Base-by-base conservation (phyloP, 1,139 yeast genomes). In the Spathaspora jeffriesii region DNA sequence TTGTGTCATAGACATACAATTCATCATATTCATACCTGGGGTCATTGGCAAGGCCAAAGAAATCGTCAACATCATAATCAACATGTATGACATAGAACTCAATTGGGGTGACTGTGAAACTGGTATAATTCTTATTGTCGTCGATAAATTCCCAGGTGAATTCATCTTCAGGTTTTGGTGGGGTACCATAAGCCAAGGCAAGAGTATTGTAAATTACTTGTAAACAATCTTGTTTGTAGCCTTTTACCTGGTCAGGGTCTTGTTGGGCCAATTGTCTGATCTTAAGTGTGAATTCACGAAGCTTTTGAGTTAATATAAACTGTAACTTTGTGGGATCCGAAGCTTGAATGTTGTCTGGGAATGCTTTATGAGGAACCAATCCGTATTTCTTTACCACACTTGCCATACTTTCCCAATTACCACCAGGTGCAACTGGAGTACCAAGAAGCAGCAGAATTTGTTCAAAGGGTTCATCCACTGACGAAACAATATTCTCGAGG, bases 371-470 rank as follows among this genome's bases (percentile, higher is more conserved):
- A 41, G 96, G 96, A 43, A 88, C 85, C 46, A 86, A 61, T 38
- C 96, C 96, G 57, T 88, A 88, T 65, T 88, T 88, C 53, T 81
- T 80, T 46, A 88, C 79, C 52, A 88, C 65, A 63, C 87, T 87
- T 40, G 84, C 73, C 64, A 87, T 79, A 93, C 88, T 85, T 57
- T 85, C 86, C 78, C 87, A 88, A 65, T 88, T 96, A 43, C 96
- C 96, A 55, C 96, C 96, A 59, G 88, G 96, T 47, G 78, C 66
- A 43, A 84, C 81, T 11, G 96, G 95, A 47, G 78, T 82, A 7
- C 68, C 55, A 50, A 88, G 70, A 50, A 88, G 67, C 56, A 85
- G 44, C 87, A 79, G 48, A 87, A 64, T 57, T 95, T 76, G 0
- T 90, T 83, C 91, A 47, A 85, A 77, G 22, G 77, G 82, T 62